Evolutionary conservation across 306 rosid species (phyloP).

Genomic region (Lupinus albus): DNA sequence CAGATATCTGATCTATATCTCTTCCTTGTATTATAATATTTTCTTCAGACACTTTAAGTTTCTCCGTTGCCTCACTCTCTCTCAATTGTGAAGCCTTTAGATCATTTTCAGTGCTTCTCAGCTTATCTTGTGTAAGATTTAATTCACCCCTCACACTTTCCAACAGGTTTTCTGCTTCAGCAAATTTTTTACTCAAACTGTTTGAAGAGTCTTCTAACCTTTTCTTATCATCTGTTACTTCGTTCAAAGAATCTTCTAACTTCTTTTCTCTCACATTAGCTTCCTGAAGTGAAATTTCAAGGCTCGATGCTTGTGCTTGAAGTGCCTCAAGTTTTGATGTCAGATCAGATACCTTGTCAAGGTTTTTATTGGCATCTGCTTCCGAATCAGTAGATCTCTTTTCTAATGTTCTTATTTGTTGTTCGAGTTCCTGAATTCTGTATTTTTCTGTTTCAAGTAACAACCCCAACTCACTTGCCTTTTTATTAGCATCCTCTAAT

Average conservation of each 20-base stretch:
- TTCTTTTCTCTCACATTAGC: constrained; percentile 68
- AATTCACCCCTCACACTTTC: constrained; percentile 74
- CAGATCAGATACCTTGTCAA: constrained; percentile 58
- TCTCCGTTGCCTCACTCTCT: constrained; percentile 61
- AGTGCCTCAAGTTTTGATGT: constrained; percentile 75
- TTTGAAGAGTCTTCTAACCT: constrained; percentile 61
- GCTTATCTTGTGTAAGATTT: constrained; percentile 68
- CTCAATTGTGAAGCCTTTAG: constrained; percentile 61
- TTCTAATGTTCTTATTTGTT: constrained; percentile 67
- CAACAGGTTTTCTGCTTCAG: constrained; percentile 76
- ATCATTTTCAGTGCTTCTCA: constrained; percentile 62
- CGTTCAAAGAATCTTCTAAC: constrained; percentile 57
- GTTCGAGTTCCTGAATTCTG: constrained; percentile 93
- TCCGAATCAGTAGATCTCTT: constrained; percentile 61
- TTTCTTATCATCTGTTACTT: constrained; percentile 64
- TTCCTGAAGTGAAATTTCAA: constrained; percentile 58
- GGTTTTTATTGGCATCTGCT: constrained; percentile 55
- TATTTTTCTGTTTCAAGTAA: constrained; percentile 83
- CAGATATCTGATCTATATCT: constrained; percentile 53
- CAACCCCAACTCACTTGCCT: constrained; percentile 77
- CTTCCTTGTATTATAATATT: constrained; percentile 56
- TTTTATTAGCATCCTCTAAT: constrained; percentile 65
- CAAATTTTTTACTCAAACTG: constrained; percentile 58
- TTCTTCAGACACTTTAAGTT: constrained; percentile 74
- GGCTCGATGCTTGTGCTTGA: constrained; percentile 61